Base-by-base conservation (phyloP, 345 rosid species). In the Ailanthus altissimus region DNA sequence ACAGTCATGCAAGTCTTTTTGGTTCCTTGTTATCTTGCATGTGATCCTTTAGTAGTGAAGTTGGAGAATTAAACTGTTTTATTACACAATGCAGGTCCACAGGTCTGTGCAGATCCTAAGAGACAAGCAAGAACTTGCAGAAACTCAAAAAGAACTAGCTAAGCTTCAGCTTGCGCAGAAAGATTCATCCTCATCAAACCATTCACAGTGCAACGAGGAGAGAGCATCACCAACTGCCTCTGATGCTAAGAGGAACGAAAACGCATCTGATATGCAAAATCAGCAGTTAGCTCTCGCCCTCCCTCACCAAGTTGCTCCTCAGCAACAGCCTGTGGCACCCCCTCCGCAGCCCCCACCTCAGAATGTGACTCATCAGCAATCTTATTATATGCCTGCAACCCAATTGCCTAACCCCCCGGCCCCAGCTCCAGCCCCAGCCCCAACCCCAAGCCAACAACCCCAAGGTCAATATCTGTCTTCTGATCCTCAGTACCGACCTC, bases 111-210 rank as follows among this genome's bases (percentile, higher is more conserved):
- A 97, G 89, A 90, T 97, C 78, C 84, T 97, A 16, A 90, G 98
- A 81, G 99, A 97, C 84, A 97, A 94, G 83, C 99, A 97, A 89
- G 99, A 97, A 82, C 92, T 94, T 70, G 95, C 94, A 15, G 99
- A 97, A 8, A 75, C 98, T 32, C 97, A 97, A 79, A 97, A 97
- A 82, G 98, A 94, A 77, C 77, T 97, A 51, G 96, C 94, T 47
- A 97, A 91, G 86, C 91, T 97, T 81, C 99, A 97, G 75, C 90
- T 92, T 81, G 97, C 50, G 51, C 96, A 91, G 78, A 97, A 94
- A 81, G 99, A 91, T 51, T 86, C 98, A 50, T 81, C 97, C 58
- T 85, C 97, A 26, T 85, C 90, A 2, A 75, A 79, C 73, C 92
- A 91, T 76, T 89, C 95, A 6, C 93, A 91, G 42, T 84, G 89